A percentile compares a stretch with the other conserved stretches of the same genome.
Conservation (phyloP, 2,329 filamentous ascomycete genomes). For the Ascochyta lentis region DNA sequence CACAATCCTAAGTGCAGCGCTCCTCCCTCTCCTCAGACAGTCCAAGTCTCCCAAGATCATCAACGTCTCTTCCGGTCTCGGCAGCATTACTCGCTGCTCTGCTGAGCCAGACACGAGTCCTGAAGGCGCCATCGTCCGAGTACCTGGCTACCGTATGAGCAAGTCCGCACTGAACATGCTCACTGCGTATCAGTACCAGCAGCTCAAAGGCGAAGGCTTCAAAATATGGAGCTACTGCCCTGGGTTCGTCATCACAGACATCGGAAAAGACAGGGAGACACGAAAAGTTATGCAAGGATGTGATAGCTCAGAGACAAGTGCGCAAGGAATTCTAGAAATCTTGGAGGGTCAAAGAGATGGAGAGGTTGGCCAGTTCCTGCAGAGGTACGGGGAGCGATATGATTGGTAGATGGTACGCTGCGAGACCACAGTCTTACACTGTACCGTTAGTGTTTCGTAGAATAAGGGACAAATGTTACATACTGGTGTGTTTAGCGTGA, state of each 20-base stretch:
- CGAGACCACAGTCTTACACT: too few species aligned
- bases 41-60: slow-evolving; percentile 42
- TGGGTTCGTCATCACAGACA: slow-evolving; percentile 40
- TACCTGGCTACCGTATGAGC: slow-evolving; percentile 42
- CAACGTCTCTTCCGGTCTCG: slow-evolving; percentile 45
- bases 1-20: slow-evolving; percentile 39
- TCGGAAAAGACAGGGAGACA: slow-evolving; percentile 28
- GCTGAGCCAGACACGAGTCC: slow-evolving; percentile 17
- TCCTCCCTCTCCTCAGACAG: slow-evolving; percentile 44
- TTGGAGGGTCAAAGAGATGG: slow-evolving; percentile 40
- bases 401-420: slow-evolving; percentile 27
- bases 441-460: too few species aligned
- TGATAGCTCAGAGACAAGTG: slow-evolving; percentile 43
- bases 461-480: too few species aligned
- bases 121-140: slow-evolving; percentile 2
- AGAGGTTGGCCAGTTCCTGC: slow-evolving; percentile 36
- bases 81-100: slow-evolving; percentile 36
- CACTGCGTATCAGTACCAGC: slow-evolving; percentile 50
- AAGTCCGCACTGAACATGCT: slow-evolving; percentile 49
- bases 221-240: slow-evolving; percentile 44
- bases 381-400: slow-evolving; percentile 26
- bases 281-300: slow-evolving; percentile 22
- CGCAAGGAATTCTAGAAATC: slow-evolving; percentile 40
- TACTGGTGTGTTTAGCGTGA: background rate
- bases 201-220: slow-evolving; percentile 29